phyloP scores from a whole-genome alignment of 2,329 filamentous ascomycete genomes.

The Penicillium sp. region DNA sequence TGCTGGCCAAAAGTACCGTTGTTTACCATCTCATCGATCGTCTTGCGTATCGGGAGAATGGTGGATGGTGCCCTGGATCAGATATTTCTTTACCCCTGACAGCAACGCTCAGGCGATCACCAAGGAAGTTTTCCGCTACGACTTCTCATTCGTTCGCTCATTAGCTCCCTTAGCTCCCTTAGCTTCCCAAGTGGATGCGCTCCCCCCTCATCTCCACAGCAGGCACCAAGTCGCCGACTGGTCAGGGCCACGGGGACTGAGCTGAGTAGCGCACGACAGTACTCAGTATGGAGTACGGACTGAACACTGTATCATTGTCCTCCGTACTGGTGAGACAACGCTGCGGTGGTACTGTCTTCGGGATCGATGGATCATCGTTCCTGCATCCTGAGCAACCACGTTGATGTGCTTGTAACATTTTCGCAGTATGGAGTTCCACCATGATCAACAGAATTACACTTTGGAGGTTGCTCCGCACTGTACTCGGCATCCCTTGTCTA shows the following conservation, averaged over 20 bases:
- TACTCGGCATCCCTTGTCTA: background rate
- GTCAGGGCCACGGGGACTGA: background rate
- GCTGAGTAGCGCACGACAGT: too few relatives aligned
- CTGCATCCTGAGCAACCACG: background rate
- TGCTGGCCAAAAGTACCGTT: conserved; percentile 13
- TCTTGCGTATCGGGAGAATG: background rate
- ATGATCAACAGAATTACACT: too few relatives aligned
- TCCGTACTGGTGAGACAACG: background rate
- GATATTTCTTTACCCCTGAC: conserved; percentile 3
- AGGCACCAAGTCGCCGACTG: conserved; percentile 7
- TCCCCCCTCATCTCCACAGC: background rate
- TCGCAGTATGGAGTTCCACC: background rate
- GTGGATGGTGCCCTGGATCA: background rate
- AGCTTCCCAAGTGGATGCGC: conserved; percentile 15
- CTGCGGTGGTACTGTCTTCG: conserved; percentile 10
- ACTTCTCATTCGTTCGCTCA: background rate
- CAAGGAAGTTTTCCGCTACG: conserved; percentile 1
- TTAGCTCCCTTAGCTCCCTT: conserved; percentile 1
- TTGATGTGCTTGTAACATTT: background rate
- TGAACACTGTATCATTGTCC: too few relatives aligned
- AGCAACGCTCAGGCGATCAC: conserved; percentile 12
- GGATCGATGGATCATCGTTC: conserved; percentile 21
- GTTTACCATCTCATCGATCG: conserved; percentile 1
- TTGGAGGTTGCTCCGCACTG: too few relatives aligned
- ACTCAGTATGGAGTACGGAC: too few relatives aligned